Percentiles rank a stretch among this genome's conserved stretches.
These are phyloP conservation scores for Pseudevernia furfuracea DNA, from an alignment of 495 filamentous ascomycete species.

Conservation along the genomic window DNA sequence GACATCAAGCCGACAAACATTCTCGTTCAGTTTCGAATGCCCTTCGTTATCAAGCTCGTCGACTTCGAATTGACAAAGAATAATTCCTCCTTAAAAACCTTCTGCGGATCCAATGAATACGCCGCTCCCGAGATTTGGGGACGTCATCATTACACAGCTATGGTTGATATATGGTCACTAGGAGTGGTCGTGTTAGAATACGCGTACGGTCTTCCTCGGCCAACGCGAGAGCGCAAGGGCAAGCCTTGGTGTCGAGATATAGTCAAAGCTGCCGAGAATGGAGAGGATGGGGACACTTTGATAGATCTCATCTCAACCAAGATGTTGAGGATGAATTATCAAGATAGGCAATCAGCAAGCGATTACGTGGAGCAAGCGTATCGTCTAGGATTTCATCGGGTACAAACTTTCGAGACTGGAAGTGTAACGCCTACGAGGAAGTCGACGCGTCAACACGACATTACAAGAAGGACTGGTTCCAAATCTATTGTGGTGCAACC, in stretches of 20 bases:
- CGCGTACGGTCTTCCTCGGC: slow-evolving; percentile 11
- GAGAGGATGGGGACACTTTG: slow-evolving; percentile 2
- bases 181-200: slow-evolving; percentile 17
- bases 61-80: not conserved
- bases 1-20: slow-evolving; percentile 12
- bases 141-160: slow-evolving; percentile 14
- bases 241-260: not conserved
- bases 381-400: slow-evolving; percentile 1
- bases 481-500: not conserved
- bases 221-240: not conserved
- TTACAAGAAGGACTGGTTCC: not conserved
- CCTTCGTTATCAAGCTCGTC: slow-evolving; percentile 9
- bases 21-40: slow-evolving; percentile 4
- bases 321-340: slow-evolving; percentile 11
- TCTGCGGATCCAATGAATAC: no score
- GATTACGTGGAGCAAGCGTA: not conserved
- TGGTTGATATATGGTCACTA: slow-evolving; percentile 17
- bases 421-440: not conserved
- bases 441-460: not conserved
- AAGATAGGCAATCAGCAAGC: not conserved
- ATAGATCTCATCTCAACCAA: slow-evolving; percentile 12
- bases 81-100: no score
- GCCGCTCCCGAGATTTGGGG: slow-evolving; percentile 4
- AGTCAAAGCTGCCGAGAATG: not conserved
- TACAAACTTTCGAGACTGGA: not conserved